A percentile compares a stretch with the other conserved stretches of the same genome.
Evolutionary conservation across 371 early-diverging fungal genomes (phyloP).

Genomic region (Mucor irregularis): DNA sequence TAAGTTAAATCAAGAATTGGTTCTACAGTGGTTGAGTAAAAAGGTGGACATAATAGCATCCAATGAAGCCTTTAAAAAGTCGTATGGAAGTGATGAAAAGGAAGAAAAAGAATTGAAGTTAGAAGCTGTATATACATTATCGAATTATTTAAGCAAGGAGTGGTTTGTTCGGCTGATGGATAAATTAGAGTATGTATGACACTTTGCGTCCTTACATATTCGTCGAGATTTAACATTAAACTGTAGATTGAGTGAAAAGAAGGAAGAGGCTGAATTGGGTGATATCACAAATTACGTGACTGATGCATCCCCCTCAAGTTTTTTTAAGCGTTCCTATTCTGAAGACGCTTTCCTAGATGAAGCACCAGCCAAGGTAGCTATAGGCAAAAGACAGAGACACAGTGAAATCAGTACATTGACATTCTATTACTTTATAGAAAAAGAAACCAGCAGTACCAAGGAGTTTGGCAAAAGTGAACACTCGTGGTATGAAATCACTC

Average conservation of each 20-base stretch:
- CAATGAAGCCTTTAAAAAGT: conserved; percentile 1
- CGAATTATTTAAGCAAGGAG: conserved; percentile 19
- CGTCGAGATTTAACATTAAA: neutral
- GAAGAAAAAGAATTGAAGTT: conserved; percentile 6
- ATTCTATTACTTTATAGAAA: conserved; percentile 13
- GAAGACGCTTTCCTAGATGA: conserved; percentile 6
- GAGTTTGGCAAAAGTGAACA: conserved; percentile 27
- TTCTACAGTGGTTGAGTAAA: conserved; percentile 19
- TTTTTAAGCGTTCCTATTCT: conserved; percentile 16
- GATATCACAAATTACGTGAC: conserved; percentile 20
- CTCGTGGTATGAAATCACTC: conserved; percentile 26
- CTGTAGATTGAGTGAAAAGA: conserved; percentile 2
- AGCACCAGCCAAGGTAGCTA: conserved; percentile 15
- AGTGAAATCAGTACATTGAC: too few species aligned
- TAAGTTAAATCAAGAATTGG: conserved; percentile 15
- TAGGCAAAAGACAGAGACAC: too few species aligned
- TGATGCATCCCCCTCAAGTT: conserved; percentile 13
- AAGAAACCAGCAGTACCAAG: conserved; percentile 20
- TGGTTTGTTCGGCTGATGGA: conserved; percentile 24
- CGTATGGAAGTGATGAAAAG: neutral
- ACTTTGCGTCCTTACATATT: neutral
- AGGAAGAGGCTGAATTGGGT: conserved; percentile 11
- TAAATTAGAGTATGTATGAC: conserved; percentile 7
- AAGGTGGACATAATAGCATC: conserved; percentile 18
- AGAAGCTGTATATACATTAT: conserved; percentile 25